Evolutionary conservation across 2,329 filamentous ascomycete species (phyloP).

Genomic region (Trichoderma guizhouense): DNA sequence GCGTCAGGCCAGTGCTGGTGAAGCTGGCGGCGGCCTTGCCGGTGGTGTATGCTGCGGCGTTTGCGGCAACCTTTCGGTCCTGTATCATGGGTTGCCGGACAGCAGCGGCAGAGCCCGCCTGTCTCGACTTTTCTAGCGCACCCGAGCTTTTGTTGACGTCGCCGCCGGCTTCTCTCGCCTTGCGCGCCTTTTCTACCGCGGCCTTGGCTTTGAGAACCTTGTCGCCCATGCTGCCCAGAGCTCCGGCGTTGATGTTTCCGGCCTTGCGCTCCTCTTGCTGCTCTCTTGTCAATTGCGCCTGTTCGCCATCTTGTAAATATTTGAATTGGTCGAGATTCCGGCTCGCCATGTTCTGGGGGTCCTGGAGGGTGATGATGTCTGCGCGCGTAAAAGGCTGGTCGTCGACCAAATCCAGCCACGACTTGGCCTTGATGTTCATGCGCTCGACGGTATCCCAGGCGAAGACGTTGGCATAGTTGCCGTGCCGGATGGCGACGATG

Average conservation of each 20-base stretch:
- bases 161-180: slow-evolving; percentile 61
- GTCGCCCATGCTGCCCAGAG: slow-evolving; percentile 71
- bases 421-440: slow-evolving; percentile 94
- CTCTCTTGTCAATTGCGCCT: slow-evolving; percentile 63
- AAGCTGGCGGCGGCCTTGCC: slow-evolving; percentile 90
- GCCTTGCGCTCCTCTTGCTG: slow-evolving; percentile 65
- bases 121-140: slow-evolving; percentile 35
- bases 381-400: slow-evolving; percentile 82
- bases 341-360: slow-evolving; percentile 83
- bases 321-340: slow-evolving; percentile 86
- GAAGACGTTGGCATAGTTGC: slow-evolving; percentile 89
- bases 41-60: slow-evolving; percentile 86
- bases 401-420: slow-evolving; percentile 87
- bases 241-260: slow-evolving; percentile 71
- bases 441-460: slow-evolving; percentile 92
- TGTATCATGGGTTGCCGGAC: slow-evolving; percentile 42
- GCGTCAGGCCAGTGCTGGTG: slow-evolving; percentile 90
- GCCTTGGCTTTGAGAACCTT: slow-evolving; percentile 92
- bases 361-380: slow-evolving; percentile 94
- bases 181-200: slow-evolving; percentile 85
- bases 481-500: slow-evolving; percentile 79
- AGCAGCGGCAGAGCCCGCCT: slow-evolving; percentile 19
- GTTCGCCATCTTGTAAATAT: slow-evolving; percentile 77
- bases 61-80: slow-evolving; percentile 66
- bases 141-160: slow-evolving; percentile 54